These are phyloP conservation scores for Pestalotiopsis sp. DNA, from an alignment of 2,329 filamentous ascomycete genomes.

Conservation along the genomic window DNA sequence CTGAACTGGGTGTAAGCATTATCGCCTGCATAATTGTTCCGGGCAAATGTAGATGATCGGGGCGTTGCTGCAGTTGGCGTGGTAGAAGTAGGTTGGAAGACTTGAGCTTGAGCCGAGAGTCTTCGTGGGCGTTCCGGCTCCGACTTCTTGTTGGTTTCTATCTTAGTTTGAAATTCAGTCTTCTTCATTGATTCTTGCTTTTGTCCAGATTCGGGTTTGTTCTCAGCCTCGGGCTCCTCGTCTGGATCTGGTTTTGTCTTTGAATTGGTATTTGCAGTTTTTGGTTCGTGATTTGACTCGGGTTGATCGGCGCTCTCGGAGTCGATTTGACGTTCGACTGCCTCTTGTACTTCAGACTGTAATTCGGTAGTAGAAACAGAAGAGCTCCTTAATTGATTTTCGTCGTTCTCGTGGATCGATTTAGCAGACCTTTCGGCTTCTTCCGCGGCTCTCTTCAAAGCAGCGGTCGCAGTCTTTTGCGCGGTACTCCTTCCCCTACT, in stretches of 20 bases:
- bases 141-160: too few species aligned
- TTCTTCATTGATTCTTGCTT: not conserved
- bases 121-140: not conserved
- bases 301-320: not conserved
- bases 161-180: too few species aligned
- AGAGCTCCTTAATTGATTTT: not conserved
- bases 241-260: not conserved
- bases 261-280: not conserved
- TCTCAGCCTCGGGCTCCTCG: not conserved
- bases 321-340: not conserved
- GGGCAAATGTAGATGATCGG: not conserved
- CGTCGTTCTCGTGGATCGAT: not conserved
- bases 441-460: not conserved
- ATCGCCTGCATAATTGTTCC: not conserved
- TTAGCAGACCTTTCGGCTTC: not conserved
- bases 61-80: not conserved
- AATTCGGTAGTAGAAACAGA: not conserved
- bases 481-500: not conserved
- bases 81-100: not conserved
- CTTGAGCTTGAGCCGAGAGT: not conserved
- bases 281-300: not conserved
- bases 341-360: not conserved
- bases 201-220: not conserved
- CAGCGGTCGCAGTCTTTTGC: not conserved
- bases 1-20: not conserved